These are phyloP conservation scores for Diaporthe destruens DNA, from an alignment of 2,329 filamentous ascomycete species.

Conservation along the genomic window DNA sequence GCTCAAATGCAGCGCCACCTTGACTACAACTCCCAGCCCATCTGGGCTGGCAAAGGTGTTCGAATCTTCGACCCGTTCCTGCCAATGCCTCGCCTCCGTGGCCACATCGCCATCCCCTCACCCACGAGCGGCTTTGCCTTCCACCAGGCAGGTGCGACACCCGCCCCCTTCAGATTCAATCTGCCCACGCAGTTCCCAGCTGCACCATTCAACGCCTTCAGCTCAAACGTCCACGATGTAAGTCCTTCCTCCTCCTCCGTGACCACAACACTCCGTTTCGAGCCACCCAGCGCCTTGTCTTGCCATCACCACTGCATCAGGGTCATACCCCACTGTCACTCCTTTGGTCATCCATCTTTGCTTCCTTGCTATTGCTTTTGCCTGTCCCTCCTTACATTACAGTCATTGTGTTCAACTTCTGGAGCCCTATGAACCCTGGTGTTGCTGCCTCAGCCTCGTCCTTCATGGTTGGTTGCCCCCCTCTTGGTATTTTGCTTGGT, in stretches of 20 bases:
- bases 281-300: not conserved
- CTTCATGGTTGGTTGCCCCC: conserved; percentile 15
- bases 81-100: not conserved
- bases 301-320: conserved; percentile 43
- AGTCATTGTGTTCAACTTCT: not conserved
- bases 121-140: not conserved
- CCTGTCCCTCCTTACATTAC: conserved; percentile 3
- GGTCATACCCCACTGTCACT: conserved; percentile 46
- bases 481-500: not conserved
- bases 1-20: conserved; percentile 5
- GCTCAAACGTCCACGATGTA: not conserved
- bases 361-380: conserved; percentile 41
- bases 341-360: conserved; percentile 44
- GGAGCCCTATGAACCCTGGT: not conserved
- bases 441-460: not conserved
- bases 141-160: conserved; percentile 8
- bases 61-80: conserved; percentile 2
- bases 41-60: conserved; percentile 12
- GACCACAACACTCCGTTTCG: not conserved
- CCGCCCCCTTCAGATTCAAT: not conserved
- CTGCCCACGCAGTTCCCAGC: not conserved
- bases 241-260: conserved; percentile 16
- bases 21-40: conserved; percentile 21
- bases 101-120: not conserved
- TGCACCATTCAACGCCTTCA: not conserved